Base-by-base conservation (phyloP, 441 rosid genomes). In the Bruguiera hainesii region DNA sequence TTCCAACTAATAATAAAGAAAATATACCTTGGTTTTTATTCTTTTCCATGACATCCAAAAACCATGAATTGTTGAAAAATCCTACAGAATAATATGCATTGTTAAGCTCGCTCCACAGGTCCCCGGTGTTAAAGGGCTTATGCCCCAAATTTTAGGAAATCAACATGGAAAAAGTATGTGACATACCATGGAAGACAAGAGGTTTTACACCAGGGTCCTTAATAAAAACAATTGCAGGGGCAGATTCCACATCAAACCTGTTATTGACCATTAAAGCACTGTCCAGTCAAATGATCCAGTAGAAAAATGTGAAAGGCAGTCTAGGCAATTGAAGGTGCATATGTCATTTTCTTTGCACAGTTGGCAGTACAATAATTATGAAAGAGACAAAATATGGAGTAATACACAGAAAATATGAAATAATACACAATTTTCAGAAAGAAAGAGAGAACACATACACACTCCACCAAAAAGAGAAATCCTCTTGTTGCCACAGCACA, bases 231-330 rank as follows among this genome's bases (percentile, higher is more conserved):
- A 90, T 79, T 73, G 99, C 97, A 73, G 99, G 99, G 58, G 96
- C 95, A 75, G 96, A 85, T 80, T 95, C 99, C 75, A 95, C 95
- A 81, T 87, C 96, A 69, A 92, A 84, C 89, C 99, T 95, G 82
- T 72, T 71, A 69, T 70, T 73, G 71, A 67, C 56, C 48, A 73
- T n/a, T 49, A 71, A 70, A 77, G 51, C 42, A 66, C 71, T 66
- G 74, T 76, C 71, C 72, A 66, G 61, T 26, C 61, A 16, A 18
- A 46, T 3, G 35, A 18, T 31, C 25, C 13, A 48, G 15, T 18
- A 49, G 20, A 53, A 64, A 58, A 33, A 20, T 35, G 57, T 30
- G 53, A 3, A 19, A 3, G n/a, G 61, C 15, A 33, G 11, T 33
- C 62, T 50, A 37, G 62, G 63, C 29, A 70, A 65, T 66, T 19